Evolutionary conservation across 2,329 filamentous ascomycete species (phyloP).

Genomic region (Didymella pomorum): DNA sequence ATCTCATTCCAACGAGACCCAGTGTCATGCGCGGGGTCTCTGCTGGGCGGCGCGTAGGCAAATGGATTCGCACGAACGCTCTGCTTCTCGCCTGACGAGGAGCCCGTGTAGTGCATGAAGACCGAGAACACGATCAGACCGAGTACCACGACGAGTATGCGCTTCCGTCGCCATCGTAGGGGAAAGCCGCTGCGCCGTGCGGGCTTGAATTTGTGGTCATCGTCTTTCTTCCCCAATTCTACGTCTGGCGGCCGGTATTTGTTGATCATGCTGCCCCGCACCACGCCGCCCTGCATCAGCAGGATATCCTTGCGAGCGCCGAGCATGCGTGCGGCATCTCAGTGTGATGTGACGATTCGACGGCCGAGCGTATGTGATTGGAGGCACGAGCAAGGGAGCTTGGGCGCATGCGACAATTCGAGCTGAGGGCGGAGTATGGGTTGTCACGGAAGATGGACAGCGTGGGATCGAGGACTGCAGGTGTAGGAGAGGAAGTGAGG

Average conservation of each 20-base stretch:
- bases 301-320: conserved; percentile 29
- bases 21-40: conserved; percentile 8
- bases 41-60: background rate
- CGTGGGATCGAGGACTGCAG: background rate
- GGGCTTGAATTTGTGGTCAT: conserved; percentile 61
- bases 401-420: background rate
- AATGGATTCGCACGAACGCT: conserved; percentile 1
- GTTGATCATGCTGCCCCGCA: conserved; percentile 38
- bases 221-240: conserved; percentile 71
- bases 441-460: too few relatives aligned
- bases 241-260: conserved; percentile 59
- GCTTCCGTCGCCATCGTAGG: conserved; percentile 59
- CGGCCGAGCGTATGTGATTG: conserved; percentile 6
- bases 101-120: conserved; percentile 59
- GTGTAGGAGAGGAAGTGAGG: background rate
- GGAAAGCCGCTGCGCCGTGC: conserved; percentile 40
- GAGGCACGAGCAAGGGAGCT: conserved; percentile 7
- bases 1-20: conserved; percentile 21
- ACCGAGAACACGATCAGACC: conserved; percentile 65
- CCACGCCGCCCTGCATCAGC: conserved; percentile 39
- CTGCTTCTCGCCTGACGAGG: background rate
- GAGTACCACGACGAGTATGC: conserved; percentile 52
- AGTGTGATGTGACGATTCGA: background rate
- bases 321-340: conserved; percentile 37
- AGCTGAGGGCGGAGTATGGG: background rate